A percentile compares a stretch with the other conserved stretches of the same genome.
Evolutionary conservation across 2,329 filamentous ascomycete species (phyloP).

Genomic region (Sodiomyces alkalinus): DNA sequence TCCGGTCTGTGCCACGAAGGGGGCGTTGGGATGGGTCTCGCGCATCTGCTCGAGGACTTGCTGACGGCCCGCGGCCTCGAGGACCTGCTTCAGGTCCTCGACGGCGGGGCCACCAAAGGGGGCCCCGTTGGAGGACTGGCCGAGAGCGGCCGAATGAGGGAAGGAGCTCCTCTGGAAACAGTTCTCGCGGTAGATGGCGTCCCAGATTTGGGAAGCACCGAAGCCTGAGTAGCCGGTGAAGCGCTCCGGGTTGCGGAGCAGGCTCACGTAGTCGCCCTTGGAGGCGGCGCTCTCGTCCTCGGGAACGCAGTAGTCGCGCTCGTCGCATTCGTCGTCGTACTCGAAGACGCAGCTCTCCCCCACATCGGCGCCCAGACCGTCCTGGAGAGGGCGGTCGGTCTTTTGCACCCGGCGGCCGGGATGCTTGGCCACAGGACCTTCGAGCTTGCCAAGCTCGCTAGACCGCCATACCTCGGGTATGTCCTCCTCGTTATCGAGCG

Average conservation of each 20-base stretch:
- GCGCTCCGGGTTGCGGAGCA: slow-evolving; percentile 83
- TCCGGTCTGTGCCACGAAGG: slow-evolving; percentile 45
- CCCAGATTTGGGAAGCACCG: slow-evolving; percentile 82
- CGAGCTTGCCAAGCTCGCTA: slow-evolving; percentile 79
- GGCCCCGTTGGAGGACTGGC: slow-evolving; percentile 36
- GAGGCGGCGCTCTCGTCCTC: slow-evolving; percentile 78
- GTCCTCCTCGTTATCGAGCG: slow-evolving; percentile 86
- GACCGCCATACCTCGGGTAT: slow-evolving; percentile 86
- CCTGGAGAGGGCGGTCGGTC: slow-evolving; percentile 61
- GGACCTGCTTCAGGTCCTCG: slow-evolving; percentile 45
- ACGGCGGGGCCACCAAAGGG: slow-evolving; percentile 38
- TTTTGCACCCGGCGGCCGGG: slow-evolving; percentile 59
- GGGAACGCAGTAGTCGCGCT: slow-evolving; percentile 89
- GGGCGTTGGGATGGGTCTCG: slow-evolving; percentile 36
- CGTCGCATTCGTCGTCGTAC: slow-evolving; percentile 93
- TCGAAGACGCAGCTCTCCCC: slow-evolving; percentile 95
- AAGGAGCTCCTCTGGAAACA: slow-evolving; percentile 68
- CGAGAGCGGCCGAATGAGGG: slow-evolving; percentile 40
- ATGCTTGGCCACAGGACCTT: slow-evolving; percentile 82
- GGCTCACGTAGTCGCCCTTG: slow-evolving; percentile 92
- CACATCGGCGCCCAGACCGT: slow-evolving; percentile 69
- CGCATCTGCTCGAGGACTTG: slow-evolving; percentile 46
- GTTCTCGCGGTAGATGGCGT: slow-evolving; percentile 93
- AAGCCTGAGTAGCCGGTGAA: slow-evolving; percentile 89
- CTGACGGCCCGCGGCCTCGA: slow-evolving; percentile 43